Base-by-base conservation (phyloP, 352 stramenopile genomes). In the Phytophthora melonis region DNA sequence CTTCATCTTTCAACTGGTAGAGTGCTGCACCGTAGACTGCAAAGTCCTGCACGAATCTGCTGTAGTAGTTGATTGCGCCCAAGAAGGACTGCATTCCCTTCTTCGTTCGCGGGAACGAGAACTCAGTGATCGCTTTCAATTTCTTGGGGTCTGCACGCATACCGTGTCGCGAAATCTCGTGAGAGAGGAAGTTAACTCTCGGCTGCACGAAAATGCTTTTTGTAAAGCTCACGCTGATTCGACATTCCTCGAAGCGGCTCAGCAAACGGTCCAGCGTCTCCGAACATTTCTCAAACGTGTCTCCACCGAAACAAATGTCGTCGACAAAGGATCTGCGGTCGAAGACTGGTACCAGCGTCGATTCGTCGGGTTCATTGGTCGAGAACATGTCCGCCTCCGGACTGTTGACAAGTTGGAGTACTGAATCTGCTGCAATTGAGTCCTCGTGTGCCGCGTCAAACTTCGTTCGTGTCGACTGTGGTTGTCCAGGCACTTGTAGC, bases 21-120 rank as follows among this genome's bases (percentile, higher is more conserved):
- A 77, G 43, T 0, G 52, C 63, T 0, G 57, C 66, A 0, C 68
- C 65, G 7, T 78, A 70, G 2, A 73, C 50, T 1, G 66, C 55
- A 9, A 70, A 72, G 23, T 78, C 27, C 23, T 82, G 63, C 5
- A 80, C 68, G 19, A 78, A 79, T n/a, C 65, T 60, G 30, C 49
- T 63, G n/a, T 81, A 81, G 49, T 79, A 79, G 19, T 75, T 72
- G 0, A 75, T n/a, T 3, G 66, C 66, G 0, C 64, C 64, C 0
- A 82, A 18, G 21, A 79, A 80, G 0, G 61, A 60, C 32, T 80
- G 68, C 3, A 75, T 63, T 11, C 64, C 64, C 18, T 75, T 77
- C 3, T 77, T 68, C 0, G 59, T 61, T 9, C 5, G 52, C 0
- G 67, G 63, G 19, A 79, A 79, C 21, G 41, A 18, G 10, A 77